These are phyloP conservation scores for Pichia sp. DNA, from an alignment of 1,139 yeast species.

Conservation along the genomic window DNA sequence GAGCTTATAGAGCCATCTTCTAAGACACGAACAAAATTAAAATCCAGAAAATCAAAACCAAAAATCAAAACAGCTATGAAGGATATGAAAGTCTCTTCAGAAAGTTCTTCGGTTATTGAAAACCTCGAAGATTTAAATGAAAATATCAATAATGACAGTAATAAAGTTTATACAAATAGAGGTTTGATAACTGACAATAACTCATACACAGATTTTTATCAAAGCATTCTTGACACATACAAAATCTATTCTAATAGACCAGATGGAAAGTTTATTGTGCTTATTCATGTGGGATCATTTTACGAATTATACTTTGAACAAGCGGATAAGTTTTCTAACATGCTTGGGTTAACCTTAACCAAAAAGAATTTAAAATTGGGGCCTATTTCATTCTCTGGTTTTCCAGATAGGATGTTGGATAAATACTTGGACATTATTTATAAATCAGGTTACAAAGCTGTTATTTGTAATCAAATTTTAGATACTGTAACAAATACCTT, in stretches of 20 bases:
- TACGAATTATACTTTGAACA: constrained; percentile 87
- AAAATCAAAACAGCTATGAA: too few relatives aligned
- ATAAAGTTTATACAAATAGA: constrained; percentile 4
- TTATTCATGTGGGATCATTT: constrained; percentile 87
- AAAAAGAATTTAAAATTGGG: constrained; percentile 40
- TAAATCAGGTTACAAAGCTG: constrained; percentile 63
- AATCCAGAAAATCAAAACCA: too few relatives aligned
- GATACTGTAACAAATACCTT: constrained; percentile 37
- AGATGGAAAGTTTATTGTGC: constrained; percentile 60
- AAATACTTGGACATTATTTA: constrained; percentile 71
- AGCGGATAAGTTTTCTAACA: constrained; percentile 67
- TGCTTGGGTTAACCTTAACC: constrained; percentile 59
- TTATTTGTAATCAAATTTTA: constrained; percentile 65
- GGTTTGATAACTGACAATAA: constrained; percentile 16
- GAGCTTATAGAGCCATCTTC: too few relatives aligned
- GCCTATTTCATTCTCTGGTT: constrained; percentile 84
- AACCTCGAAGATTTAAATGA: too few relatives aligned
- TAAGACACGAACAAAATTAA: too few relatives aligned
- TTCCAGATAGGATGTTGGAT: constrained; percentile 67
- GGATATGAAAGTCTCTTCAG: too few relatives aligned
- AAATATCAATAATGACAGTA: background rate
- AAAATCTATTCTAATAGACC: constrained; percentile 33
- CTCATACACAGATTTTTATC: constrained; percentile 28
- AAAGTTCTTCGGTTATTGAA: too few relatives aligned
- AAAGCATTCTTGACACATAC: constrained; percentile 37